Base-by-base conservation (phyloP, 306 rosid species). In the Lathyrus oleraceus region DNA sequence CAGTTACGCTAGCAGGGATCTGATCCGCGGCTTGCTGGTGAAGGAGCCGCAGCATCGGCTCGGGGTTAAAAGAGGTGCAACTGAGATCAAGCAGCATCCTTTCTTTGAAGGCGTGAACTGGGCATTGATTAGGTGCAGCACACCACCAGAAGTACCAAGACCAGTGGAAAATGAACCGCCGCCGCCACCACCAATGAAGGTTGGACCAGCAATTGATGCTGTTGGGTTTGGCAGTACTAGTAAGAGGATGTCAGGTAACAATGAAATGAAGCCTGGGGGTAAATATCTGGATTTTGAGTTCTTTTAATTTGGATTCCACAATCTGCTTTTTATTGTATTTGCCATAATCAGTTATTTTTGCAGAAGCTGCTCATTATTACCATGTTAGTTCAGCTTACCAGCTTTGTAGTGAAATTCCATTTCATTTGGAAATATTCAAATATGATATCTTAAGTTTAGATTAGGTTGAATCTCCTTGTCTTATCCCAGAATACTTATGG, bases 91-190 rank as follows among this genome's bases (percentile, higher is more conserved):
- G 80, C 97, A 91, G 79, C 99, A 94, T 61, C 88, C 97, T 3
- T 94, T 94, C 92, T 94, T 94, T 61, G 97, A 91, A 73, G 97
- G 99, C 10, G 97, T 94, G 58, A 94, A 94, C 79, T 94, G 99
- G 99, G 99, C 99, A 14, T 83, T 94, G 78, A 94, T 94, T 42
- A 75, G 99, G 73, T 94, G 97, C 83, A 86, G 97, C 83, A 94
- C 97, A 0, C 99, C 99, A 0, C 99, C 99, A 4, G 99, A 94
- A 82, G 97, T 94, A 69, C 99, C 99, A 0, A 84, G 97, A 80
- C 97, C 99, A 1, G 61, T 87, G 67, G 99, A 91, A 82, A 72
- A 82, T 3, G 99, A 91, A 71, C 80, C 65, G 38, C 89, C 92
- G 64, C 80, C 65, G 42, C 89, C 92, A 66, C 79, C 66, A 39